Conservation (phyloP, 768 basidiomycete genomes). For the Boletus insuetus region DNA sequence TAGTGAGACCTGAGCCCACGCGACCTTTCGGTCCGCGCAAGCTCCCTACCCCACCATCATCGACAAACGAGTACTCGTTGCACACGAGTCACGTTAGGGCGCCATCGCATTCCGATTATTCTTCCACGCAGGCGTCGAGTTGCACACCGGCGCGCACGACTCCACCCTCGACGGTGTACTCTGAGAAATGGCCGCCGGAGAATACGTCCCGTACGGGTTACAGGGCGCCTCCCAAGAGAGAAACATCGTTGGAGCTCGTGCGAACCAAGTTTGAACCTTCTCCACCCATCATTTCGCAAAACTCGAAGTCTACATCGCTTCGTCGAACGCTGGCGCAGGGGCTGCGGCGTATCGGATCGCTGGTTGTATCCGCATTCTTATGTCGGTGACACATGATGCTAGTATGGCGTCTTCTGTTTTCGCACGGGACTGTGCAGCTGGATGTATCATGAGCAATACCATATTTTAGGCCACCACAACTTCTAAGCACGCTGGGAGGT, state of each 20-base stretch:
- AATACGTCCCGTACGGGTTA: slow-evolving; percentile 23
- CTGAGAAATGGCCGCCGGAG: slow-evolving; percentile 31
- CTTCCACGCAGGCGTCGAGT: slow-evolving; percentile 26
- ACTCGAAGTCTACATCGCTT: slow-evolving; percentile 23
- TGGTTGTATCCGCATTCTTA: slow-evolving; percentile 30
- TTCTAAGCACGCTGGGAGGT: slow-evolving; percentile 3
- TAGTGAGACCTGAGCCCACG: slow-evolving; percentile 19
- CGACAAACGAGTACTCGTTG: slow-evolving; percentile 23
- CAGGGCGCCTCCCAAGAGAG: slow-evolving; percentile 16
- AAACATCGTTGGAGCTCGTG: slow-evolving; percentile 22
- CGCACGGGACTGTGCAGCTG: slow-evolving; percentile 26
- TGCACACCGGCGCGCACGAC: slow-evolving; percentile 29
- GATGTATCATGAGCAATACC: slow-evolving; percentile 21
- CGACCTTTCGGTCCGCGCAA: slow-evolving; percentile 27
- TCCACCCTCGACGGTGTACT: slow-evolving; percentile 28
- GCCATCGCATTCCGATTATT: slow-evolving; percentile 21
- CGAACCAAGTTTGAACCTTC: slow-evolving; percentile 21
- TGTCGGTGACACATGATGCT: slow-evolving; percentile 25
- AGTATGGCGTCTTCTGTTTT: slow-evolving; percentile 7
- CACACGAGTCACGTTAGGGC: slow-evolving; percentile 14
- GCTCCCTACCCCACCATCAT: slow-evolving; percentile 32
- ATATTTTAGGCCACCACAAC: slow-evolving; percentile 17
- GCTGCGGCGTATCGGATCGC: slow-evolving; percentile 26
- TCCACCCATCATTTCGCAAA: slow-evolving; percentile 19
- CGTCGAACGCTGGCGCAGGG: slow-evolving; percentile 24